These are phyloP conservation scores for Cruciata laevipes DNA, from an alignment of 257 asterid genomes.

Conservation along the genomic window DNA sequence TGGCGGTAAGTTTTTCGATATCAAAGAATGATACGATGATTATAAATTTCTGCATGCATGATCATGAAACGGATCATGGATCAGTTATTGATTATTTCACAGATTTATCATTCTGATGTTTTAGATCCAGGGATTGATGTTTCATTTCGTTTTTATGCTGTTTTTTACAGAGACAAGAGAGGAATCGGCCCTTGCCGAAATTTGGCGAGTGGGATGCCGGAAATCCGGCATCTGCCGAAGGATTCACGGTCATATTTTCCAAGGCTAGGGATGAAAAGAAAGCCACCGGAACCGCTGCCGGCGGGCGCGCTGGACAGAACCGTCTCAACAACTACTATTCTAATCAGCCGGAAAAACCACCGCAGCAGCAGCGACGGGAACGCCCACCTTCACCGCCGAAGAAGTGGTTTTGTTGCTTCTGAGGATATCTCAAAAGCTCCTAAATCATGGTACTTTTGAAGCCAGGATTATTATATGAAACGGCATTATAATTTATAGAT, in stretches of 20 bases:
- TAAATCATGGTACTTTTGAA: neutral
- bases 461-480: neutral
- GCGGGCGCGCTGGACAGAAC: slow-evolving; percentile 7
- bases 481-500: neutral
- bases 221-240: slow-evolving; percentile 45
- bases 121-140: neutral
- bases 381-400: neutral
- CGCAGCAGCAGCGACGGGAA: slow-evolving; percentile 19
- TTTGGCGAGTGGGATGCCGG: slow-evolving; percentile 50
- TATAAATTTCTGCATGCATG: neutral
- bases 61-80: neutral
- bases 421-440: slow-evolving; percentile 6
- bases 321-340: neutral
- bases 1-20: slow-evolving; percentile 45
- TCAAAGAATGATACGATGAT: neutral
- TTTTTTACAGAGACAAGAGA: slow-evolving; percentile 21
- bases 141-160: neutral
- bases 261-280: slow-evolving; percentile 50
- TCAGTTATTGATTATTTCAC: too few relatives aligned
- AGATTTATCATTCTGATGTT: neutral
- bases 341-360: slow-evolving; percentile 3
- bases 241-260: slow-evolving; percentile 41
- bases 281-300: slow-evolving; percentile 19
- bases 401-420: slow-evolving; percentile 38
- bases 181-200: slow-evolving; percentile 41